Percentiles rank a stretch among this genome's conserved stretches.
Conservation (phyloP, 768 basidiomycete species). For the Calocybe cyanea region DNA sequence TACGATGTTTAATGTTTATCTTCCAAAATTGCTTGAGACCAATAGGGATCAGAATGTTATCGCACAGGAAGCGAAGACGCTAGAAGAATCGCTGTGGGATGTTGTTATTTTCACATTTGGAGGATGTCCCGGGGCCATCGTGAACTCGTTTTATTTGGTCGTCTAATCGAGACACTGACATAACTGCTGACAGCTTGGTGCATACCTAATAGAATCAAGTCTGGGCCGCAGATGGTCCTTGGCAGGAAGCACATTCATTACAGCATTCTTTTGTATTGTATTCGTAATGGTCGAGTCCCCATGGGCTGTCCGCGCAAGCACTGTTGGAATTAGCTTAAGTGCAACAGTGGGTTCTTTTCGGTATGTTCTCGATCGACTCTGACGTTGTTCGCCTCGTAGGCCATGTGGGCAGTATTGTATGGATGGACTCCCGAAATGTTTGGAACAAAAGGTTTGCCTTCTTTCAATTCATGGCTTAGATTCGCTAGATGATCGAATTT, state of each 20-base stretch:
- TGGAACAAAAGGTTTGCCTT: slow-evolving; percentile 66
- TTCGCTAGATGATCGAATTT: neutral
- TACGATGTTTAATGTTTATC: slow-evolving; percentile 91
- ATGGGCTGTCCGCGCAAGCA: slow-evolving; percentile 59
- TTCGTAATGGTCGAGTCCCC: slow-evolving; percentile 61
- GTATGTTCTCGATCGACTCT: neutral
- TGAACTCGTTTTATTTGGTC: slow-evolving; percentile 31
- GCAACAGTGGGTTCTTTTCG: slow-evolving; percentile 49
- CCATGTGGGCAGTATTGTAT: slow-evolving; percentile 87
- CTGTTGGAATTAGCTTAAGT: slow-evolving; percentile 74
- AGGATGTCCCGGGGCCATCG: slow-evolving; percentile 81
- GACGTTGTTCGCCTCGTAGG: slow-evolving; percentile 28
- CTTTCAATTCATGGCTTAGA: neutral
- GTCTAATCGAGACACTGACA: neutral
- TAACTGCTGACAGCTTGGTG: slow-evolving; percentile 59
- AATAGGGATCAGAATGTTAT: slow-evolving; percentile 38
- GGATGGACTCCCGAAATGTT: slow-evolving; percentile 92
- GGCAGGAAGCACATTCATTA: slow-evolving; percentile 70
- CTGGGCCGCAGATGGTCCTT: slow-evolving; percentile 73
- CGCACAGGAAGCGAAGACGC: slow-evolving; percentile 32
- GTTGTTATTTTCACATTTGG: slow-evolving; percentile 84
- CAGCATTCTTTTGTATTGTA: slow-evolving; percentile 66
- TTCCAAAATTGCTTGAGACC: slow-evolving; percentile 85
- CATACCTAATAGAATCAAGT: slow-evolving; percentile 69
- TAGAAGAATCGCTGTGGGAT: slow-evolving; percentile 73